Evolutionary conservation across 2,329 filamentous ascomycete species (phyloP).

Genomic region (Ophiobolus disseminans): DNA sequence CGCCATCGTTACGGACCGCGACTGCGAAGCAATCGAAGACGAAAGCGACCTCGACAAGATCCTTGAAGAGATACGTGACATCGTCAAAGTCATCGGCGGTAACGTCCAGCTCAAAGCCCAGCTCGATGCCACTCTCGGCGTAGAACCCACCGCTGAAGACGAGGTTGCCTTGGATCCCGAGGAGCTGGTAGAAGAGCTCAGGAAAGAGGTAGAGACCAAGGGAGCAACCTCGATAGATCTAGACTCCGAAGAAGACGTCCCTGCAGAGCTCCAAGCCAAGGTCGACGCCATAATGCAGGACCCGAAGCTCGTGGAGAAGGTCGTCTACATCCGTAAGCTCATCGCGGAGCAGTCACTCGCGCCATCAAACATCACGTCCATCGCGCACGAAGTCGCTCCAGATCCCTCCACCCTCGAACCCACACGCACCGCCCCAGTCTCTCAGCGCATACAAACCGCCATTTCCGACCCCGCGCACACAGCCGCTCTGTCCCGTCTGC

Average conservation of each 20-base stretch:
- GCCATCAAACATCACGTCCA: conserved; percentile 21
- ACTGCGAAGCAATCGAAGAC: conserved; percentile 14
- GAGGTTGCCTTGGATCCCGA: conserved; percentile 25
- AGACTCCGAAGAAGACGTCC: conserved; percentile 27
- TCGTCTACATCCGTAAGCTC: conserved; percentile 37
- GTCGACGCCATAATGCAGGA: conserved; percentile 46
- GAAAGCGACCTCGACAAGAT: conserved; percentile 31
- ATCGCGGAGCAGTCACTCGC: conserved; percentile 23
- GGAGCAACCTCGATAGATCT: conserved; percentile 5
- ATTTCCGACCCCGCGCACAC: conserved; percentile 39
- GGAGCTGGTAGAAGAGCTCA: conserved; percentile 30
- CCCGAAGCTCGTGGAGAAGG: conserved; percentile 42
- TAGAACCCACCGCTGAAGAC: conserved; percentile 22
- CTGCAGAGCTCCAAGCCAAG: conserved; percentile 40
- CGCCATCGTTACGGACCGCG: conserved; percentile 10
- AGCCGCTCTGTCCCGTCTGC: conserved; percentile 34
- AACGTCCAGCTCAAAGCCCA: conserved; percentile 29
- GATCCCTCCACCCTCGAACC: conserved; percentile 37
- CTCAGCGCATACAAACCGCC: conserved; percentile 33
- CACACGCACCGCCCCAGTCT: conserved; percentile 29
- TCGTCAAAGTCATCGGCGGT: conserved; percentile 31
- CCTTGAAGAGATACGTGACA: conserved; percentile 34
- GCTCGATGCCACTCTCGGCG: conserved; percentile 25
- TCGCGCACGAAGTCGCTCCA: conserved; percentile 31
- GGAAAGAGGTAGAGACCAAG: conserved; percentile 23